Evolutionary conservation across 306 rosid species (phyloP).

Genomic region (Sesbania bispinosa): DNA sequence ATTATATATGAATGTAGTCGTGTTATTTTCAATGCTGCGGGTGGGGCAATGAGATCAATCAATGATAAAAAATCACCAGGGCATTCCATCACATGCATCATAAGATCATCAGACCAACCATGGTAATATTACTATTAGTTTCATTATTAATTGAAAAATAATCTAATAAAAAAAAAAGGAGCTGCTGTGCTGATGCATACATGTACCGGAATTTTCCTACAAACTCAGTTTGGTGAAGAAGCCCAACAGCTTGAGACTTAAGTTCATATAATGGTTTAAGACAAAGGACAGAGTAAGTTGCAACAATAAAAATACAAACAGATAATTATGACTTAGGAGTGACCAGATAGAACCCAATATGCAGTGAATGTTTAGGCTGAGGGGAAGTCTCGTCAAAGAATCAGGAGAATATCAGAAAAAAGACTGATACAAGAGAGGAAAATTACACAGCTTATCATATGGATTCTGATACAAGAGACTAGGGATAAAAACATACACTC

Average conservation of each 20-base stretch:
- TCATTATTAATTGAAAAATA: neutral
- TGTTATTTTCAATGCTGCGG: neutral
- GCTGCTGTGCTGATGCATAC: neutral
- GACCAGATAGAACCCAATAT: neutral
- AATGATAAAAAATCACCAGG: neutral
- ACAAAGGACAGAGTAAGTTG: neutral
- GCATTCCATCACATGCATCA: neutral
- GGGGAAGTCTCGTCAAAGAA: neutral
- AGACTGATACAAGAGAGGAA: conserved; percentile 4
- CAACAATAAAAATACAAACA: neutral
- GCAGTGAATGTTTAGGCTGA: conserved; percentile 3
- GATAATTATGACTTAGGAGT: neutral
- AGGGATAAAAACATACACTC: neutral
- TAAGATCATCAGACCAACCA: neutral
- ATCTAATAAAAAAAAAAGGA: neutral
- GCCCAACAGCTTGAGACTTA: neutral
- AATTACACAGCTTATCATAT: neutral
- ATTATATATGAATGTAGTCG: neutral
- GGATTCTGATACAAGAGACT: neutral
- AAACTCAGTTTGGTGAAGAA: neutral
- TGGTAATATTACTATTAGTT: neutral
- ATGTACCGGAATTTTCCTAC: neutral
- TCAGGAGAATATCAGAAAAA: neutral
- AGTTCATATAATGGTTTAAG: neutral
- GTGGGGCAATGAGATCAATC: neutral